Evolutionary conservation across 2,329 filamentous ascomycete species (phyloP).

Genomic region (Exophiala aquamarina): DNA sequence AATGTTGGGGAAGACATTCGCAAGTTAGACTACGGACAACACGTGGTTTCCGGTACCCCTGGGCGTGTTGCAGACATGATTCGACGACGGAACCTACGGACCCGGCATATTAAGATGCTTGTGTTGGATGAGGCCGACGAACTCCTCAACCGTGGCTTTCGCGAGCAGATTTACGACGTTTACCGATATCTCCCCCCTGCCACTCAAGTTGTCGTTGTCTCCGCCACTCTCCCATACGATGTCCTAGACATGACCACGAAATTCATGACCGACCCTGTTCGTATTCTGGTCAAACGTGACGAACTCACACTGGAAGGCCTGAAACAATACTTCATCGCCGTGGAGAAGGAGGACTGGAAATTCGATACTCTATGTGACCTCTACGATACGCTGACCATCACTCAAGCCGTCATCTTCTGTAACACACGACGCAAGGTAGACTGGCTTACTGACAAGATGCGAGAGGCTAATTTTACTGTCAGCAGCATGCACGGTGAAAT

Average conservation of each 20-base stretch:
- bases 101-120: slow-evolving; percentile 75
- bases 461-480: slow-evolving; percentile 97
- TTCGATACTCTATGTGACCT: slow-evolving; percentile 98
- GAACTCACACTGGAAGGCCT: slow-evolving; percentile 95
- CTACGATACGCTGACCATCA: slow-evolving; percentile 98
- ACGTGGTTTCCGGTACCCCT: slow-evolving; percentile 97
- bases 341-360: slow-evolving; percentile 99
- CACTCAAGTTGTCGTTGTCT: slow-evolving; percentile 97
- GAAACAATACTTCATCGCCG: slow-evolving; percentile 99
- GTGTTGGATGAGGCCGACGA: slow-evolving; percentile 76
- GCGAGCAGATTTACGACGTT: slow-evolving; percentile 98
- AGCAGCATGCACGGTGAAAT: slow-evolving; percentile 99
- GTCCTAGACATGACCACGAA: slow-evolving; percentile 99
- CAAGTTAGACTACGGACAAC: slow-evolving; percentile 95
- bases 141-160: slow-evolving; percentile 87
- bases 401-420: slow-evolving; percentile 99
- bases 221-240: slow-evolving; percentile 94
- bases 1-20: slow-evolving; percentile 97
- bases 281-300: slow-evolving; percentile 97
- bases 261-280: slow-evolving; percentile 98
- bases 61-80: slow-evolving; percentile 90
- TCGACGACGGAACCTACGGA: slow-evolving; percentile 69
- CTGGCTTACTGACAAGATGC: slow-evolving; percentile 99
- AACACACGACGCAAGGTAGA: slow-evolving; percentile 99
- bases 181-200: slow-evolving; percentile 95